Evolutionary conservation across 169 alveolate genomes (phyloP), one percentile per base, ranked within the genome.

Genomic region (Babesia gibsoni): DNA sequence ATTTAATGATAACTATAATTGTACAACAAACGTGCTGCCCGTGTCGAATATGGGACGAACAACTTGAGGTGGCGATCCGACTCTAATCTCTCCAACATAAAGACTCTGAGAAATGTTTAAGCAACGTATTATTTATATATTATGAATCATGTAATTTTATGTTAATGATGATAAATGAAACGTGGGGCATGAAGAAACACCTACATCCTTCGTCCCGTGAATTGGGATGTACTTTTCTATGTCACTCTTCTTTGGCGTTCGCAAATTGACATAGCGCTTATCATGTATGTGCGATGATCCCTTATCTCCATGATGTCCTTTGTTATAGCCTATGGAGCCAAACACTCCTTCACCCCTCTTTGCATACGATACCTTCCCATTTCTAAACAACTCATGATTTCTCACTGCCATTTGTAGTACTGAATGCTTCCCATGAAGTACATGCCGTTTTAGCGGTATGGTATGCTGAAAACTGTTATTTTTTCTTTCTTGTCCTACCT

Each of bases 21-120:
- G 12, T 56, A n/a, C n/a, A 54, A 43, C 74, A n/a, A 58, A 78
- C 87, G 92, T 90, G 69, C 94, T 90, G 12, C 94, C 94, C 1
- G 94, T 90, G 64, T 90, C 94, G 23, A 90, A 88, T 4, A 90
- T 90, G 22, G 94, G 94, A 83, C 89, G 90, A 12, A 90, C 37
- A 22, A 54, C 72, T 52, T 90, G 94, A 23, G 90, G 89, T 12
- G 94, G 94, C 0, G 84, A 80, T 10, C 94, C 94, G 5, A 90
- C 77, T 52, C 45, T 37, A 48, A 86, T 69, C 27, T 72, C 61
- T 20, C 92, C 92, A n/a, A 82, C 75, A 48, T 82, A 86, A 8
- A 77, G 83, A 39, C 90, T 81, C 84, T 87, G 86, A 25, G 67
- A 45, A 49, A 9, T n/a, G n/a, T n/a, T n/a, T n/a, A n/a, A n/a